These are phyloP conservation scores for Colletotrichum sp. DNA, from an alignment of 2,329 filamentous ascomycete genomes.

Conservation along the genomic window DNA sequence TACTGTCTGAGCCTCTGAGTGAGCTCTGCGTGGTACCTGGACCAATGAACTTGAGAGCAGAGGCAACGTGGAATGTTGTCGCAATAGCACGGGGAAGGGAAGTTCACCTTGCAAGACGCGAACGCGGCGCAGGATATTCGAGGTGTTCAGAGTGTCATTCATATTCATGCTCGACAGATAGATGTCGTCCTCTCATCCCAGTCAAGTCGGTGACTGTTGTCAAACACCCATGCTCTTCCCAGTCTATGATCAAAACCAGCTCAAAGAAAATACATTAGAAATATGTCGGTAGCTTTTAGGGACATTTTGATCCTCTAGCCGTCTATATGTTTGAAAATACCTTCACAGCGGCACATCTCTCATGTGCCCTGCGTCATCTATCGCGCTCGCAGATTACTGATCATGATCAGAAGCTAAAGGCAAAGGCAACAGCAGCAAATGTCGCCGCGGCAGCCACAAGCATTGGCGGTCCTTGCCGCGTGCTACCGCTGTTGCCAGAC, in stretches of 20 bases:
- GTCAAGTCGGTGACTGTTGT: not conserved
- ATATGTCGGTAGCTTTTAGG: not conserved
- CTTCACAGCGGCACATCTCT: not conserved
- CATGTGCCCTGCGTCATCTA: not conserved
- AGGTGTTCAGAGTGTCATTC: not conserved
- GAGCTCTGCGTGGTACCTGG: not conserved
- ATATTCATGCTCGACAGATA: not conserved
- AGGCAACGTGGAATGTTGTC: not conserved
- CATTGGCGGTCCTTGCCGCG: not conserved
- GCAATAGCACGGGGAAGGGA: not conserved
- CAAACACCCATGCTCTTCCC: not conserved
- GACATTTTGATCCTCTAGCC: not conserved
- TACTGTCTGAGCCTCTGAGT: not conserved
- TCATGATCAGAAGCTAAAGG: not conserved
- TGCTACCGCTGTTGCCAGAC: conserved; percentile 6
- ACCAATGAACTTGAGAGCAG: not conserved
- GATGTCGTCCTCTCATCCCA: not conserved
- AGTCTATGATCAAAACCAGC: not conserved
- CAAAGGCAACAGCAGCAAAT: not conserved
- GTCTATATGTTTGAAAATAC: not conserved
- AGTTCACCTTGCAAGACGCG: not conserved
- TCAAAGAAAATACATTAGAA: not conserved
- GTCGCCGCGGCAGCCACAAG: not conserved
- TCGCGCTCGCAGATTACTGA: not conserved
- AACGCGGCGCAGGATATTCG: not conserved